phyloP scores from a whole-genome alignment of 768 basidiomycete species.

The Auricularia auricula-judae region DNA sequence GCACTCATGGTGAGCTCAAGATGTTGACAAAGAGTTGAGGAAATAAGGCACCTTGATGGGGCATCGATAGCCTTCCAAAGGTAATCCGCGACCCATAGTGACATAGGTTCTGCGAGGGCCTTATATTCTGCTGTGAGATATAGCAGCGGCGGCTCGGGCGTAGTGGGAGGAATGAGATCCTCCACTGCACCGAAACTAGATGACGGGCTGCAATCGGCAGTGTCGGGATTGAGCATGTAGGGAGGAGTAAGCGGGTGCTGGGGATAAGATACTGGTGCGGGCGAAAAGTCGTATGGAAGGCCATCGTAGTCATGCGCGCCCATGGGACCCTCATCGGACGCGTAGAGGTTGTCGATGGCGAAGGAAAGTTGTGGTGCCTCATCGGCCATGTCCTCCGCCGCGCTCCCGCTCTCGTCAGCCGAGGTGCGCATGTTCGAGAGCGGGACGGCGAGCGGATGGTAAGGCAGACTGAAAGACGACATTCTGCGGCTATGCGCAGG shows the following conservation, averaged over 20 bases:
- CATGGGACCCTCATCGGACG: neutral
- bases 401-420: neutral
- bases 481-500: neutral
- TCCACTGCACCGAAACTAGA: neutral
- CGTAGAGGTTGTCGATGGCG: neutral
- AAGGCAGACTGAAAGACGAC: neutral
- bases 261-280: neutral
- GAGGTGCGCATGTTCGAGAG: neutral
- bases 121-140: conserved; percentile 33
- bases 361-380: neutral
- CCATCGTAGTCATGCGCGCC: neutral
- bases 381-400: neutral
- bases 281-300: neutral
- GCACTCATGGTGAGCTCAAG: conserved; percentile 17
- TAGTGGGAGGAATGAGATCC: neutral
- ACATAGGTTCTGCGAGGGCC: conserved; percentile 64
- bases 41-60: conserved; percentile 32
- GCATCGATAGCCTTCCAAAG: conserved; percentile 67
- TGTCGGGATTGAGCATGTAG: neutral
- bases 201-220: neutral
- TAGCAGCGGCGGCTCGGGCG: neutral
- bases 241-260: neutral
- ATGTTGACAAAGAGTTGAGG: conserved; percentile 7
- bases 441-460: neutral
- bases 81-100: conserved; percentile 69